Base-by-base conservation (phyloP, 768 basidiomycete species). In the Cyclocybe aegerita region DNA sequence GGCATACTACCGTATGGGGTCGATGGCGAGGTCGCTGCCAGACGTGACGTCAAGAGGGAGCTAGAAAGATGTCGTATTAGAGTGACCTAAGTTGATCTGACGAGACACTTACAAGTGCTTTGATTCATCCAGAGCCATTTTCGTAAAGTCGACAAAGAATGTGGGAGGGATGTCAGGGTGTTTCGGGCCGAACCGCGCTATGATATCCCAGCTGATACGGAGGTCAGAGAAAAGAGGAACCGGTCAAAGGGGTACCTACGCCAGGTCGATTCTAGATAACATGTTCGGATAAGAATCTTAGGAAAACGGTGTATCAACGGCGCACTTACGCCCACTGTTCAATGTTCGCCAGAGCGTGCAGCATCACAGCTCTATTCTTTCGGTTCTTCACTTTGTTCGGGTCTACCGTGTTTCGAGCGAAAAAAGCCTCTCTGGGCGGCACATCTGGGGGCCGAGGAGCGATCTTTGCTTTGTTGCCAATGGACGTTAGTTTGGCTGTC, bases 61-160 rank as follows among this genome's bases (percentile, higher is more conserved):
- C 78, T 79, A 46, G 8, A 42, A 9, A 7, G 31, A 35, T 31
- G 39, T 34, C 33, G 23, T 8, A 30, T 36, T 11, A 50, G 45
- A 37, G 8, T 10, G 12, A 17, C 34, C 6, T 45, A 41, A 6
- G 9, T 32, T 40, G 35, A 9, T 34, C 9, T 35, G 36, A 44
- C 11, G n/a, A 12, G 8, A 16, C 11, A 6, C 66, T 30, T 54
- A 81, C 75, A 90, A 92, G 63, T 90, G 90, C 63, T 90, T 88
- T n/a, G 82, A 83, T 62, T 93, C 90, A 68, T 93, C 91, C 32
- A 91, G 75, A 0, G 89, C 90, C 72, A 93, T 86, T 63, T 88
- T 89, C 1, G 88, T 76, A 62, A 90, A 93, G 67, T 92, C 89
- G 15, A 81, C 78, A 70, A 87, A 91, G 69, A 90, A 91, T 10